Evolutionary conservation across 495 filamentous ascomycete species (phyloP).

Genomic region (Penicillium antarcticum): DNA sequence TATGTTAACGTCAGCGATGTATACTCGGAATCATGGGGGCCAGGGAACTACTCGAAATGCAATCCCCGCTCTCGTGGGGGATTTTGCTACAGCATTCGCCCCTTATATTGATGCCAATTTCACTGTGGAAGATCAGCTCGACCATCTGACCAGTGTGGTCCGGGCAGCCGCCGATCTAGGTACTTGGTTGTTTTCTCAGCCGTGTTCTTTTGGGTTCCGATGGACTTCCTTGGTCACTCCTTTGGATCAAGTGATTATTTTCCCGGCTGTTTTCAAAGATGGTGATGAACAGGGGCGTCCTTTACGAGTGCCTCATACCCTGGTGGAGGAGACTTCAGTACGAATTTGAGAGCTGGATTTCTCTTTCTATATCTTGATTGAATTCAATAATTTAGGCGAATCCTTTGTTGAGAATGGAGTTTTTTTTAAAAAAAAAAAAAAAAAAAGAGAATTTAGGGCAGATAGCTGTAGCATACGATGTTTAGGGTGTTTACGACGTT

Average conservation of each 20-base stretch:
- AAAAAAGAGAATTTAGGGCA: too few relatives aligned
- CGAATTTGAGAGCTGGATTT: not conserved
- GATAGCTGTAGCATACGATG: too few relatives aligned
- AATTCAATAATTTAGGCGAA: too few relatives aligned
- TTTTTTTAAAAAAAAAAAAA: too few relatives aligned
- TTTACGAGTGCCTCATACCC: conserved; percentile 10
- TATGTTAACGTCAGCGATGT: conserved; percentile 21
- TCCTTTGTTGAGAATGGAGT: too few relatives aligned
- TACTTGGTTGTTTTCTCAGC: conserved; percentile 25
- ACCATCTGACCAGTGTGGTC: conserved; percentile 16
- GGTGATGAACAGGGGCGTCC: conserved; percentile 17
- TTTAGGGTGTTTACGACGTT: too few relatives aligned
- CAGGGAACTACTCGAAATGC: not conserved
- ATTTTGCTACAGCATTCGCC: conserved; percentile 19
- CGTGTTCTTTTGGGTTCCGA: conserved; percentile 19
- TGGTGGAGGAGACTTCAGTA: conserved; percentile 6
- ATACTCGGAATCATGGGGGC: not conserved
- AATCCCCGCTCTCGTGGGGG: conserved; percentile 6
- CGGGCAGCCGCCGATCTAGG: conserved; percentile 17
- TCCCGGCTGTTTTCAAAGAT: conserved; percentile 20
- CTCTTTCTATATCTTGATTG: not conserved
- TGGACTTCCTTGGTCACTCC: conserved; percentile 6
- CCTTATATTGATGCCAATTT: conserved; percentile 15
- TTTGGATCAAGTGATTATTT: conserved; percentile 3
- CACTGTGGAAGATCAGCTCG: conserved; percentile 6